phyloP scores from a whole-genome alignment of 768 basidiomycete species.

The Ephemerocybe angulata region DNA sequence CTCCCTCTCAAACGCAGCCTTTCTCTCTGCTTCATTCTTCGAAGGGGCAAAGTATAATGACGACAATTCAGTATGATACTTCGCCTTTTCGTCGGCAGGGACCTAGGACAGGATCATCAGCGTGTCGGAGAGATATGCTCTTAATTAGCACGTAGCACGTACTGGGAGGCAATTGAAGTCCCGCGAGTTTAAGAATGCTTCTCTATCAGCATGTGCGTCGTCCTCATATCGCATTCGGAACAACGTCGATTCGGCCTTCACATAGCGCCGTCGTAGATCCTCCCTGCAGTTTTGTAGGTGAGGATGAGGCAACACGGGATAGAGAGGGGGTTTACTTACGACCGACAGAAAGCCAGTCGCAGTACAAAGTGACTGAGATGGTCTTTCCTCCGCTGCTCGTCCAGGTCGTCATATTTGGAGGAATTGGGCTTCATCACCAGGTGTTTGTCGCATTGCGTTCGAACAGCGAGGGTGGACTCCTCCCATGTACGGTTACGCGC shows the following conservation, averaged over 20 bases:
- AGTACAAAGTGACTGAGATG: conserved; percentile 92
- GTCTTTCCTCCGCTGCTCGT: conserved; percentile 74
- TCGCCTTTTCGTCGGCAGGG: conserved; percentile 48
- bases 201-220: conserved; percentile 54
- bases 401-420: conserved; percentile 43
- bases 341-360: conserved; percentile 91
- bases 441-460: conserved; percentile 66
- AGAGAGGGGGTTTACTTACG: conserved; percentile 72
- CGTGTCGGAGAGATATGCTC: no score
- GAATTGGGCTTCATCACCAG: conserved; percentile 63
- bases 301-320: neutral
- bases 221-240: conserved; percentile 80
- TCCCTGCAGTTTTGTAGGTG: conserved; percentile 50
- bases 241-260: conserved; percentile 83
- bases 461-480: conserved; percentile 65
- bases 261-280: conserved; percentile 82
- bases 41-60: conserved; percentile 38
- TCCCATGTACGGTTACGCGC: conserved; percentile 81
- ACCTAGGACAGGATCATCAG: conserved; percentile 47
- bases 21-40: conserved; percentile 30
- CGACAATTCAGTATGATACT: conserved; percentile 44
- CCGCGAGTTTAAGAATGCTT: conserved; percentile 59
- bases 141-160: no score
- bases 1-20: conserved; percentile 42
- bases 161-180: conserved; percentile 68